Evolutionary conservation across 2,329 filamentous ascomycete genomes (phyloP), one percentile per base, ranked within the genome.

Genomic region (Phoma sp.): DNA sequence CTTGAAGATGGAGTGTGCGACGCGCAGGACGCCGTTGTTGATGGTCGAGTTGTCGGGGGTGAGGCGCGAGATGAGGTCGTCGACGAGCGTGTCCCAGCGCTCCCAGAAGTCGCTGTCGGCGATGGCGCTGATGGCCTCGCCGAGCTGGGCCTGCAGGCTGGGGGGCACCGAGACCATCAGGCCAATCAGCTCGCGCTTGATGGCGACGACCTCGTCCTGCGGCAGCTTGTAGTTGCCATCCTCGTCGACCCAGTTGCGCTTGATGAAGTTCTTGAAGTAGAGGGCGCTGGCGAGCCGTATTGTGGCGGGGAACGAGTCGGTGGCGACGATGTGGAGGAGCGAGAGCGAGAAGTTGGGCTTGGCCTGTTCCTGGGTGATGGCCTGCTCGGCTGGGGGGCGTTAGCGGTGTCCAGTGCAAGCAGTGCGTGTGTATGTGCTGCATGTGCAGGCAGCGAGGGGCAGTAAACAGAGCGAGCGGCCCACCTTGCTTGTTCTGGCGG

Each of bases 241-340:
- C 72, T 96, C 93, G 76, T 98, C 91, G 66, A 92, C 91, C 86
- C 96, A 99, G 81, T 92, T 95, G 72, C 90, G 87, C 76, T 90
- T 90, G 71, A 99, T 92, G 76, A 96, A 96, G 81, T 99, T 99
- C 80, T 99, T 99, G 85, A 99, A 99, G 80, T 91, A 95, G 56
- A 99, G 83, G 23, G 95, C 91, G 68, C 90, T 91, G 6, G 93
- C 87, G 34, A 99, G 87, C 59, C 95, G 88, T 57, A 91, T 95
- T 67, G 91, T 93, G 61, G 83, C 78, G 33, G 91, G 87, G 60
- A 89, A 85, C 34, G 84, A 80, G 52, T 87, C 85, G 63, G 89
- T 87, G 60, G 90, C 91, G 68, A 96, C 92, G 71, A 98, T 96
- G 67, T 93, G 92, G 46, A 99, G 89, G 48, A 99, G 87, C 49